These are phyloP conservation scores for Podospora comata DNA, from an alignment of 495 filamentous ascomycete genomes.

Conservation along the genomic window DNA sequence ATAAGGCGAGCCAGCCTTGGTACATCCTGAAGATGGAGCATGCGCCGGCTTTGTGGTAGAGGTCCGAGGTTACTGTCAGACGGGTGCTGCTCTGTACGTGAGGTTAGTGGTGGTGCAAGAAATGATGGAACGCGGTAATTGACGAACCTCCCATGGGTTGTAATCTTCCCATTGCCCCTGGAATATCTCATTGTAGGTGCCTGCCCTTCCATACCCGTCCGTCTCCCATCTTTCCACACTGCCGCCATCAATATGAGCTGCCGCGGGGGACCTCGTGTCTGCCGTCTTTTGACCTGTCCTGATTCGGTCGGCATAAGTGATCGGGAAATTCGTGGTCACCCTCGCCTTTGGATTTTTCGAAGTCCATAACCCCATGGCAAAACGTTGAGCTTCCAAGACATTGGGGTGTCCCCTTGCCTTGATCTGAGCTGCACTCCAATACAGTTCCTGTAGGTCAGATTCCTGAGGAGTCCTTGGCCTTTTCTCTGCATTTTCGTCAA, in stretches of 20 bases:
- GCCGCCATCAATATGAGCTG: conserved; percentile 71
- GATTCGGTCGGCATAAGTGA: conserved; percentile 76
- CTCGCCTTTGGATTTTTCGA: conserved; percentile 59
- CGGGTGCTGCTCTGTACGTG: conserved; percentile 54
- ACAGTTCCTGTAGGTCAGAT: conserved; percentile 75
- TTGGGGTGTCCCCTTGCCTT: conserved; percentile 72
- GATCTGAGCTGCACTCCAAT: conserved; percentile 76
- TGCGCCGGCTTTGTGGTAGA: conserved; percentile 78
- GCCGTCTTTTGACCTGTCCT: conserved; percentile 51
- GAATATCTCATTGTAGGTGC: conserved; percentile 68
- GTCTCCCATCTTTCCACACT: conserved; percentile 85
- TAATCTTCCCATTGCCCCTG: conserved; percentile 76
- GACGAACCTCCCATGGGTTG: conserved; percentile 67
- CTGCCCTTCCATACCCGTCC: conserved; percentile 66
- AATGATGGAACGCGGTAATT: neutral
- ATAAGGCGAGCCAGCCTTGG: conserved; percentile 79
- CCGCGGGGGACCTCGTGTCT: neutral
- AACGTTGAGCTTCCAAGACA: conserved; percentile 66
- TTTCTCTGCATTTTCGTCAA: conserved; percentile 50
- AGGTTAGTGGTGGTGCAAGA: neutral
- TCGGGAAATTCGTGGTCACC: conserved; percentile 58
- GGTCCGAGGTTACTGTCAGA: conserved; percentile 63
- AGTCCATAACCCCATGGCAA: conserved; percentile 76
- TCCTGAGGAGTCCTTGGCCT: conserved; percentile 37
- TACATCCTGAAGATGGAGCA: conserved; percentile 87